These are phyloP conservation scores for Albifimbria verrucaria DNA, from an alignment of 2,329 filamentous ascomycete species.

Conservation along the genomic window DNA sequence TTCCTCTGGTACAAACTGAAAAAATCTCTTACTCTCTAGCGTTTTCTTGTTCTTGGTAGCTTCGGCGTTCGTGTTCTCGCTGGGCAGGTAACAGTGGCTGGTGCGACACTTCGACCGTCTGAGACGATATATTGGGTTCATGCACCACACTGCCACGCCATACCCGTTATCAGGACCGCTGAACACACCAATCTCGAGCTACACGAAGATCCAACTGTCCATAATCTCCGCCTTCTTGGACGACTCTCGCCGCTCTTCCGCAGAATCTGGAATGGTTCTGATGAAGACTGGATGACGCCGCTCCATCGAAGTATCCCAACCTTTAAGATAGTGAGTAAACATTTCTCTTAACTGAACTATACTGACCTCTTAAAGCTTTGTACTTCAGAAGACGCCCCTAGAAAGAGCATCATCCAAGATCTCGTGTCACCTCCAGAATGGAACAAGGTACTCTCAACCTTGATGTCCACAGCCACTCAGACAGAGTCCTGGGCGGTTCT, in stretches of 20 bases:
- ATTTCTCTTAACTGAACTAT: not conserved
- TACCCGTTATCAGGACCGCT: slow-evolving; percentile 61
- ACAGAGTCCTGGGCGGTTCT: slow-evolving; percentile 43
- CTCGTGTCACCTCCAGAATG: slow-evolving; percentile 56
- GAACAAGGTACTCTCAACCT: slow-evolving; percentile 55
- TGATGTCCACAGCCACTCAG: slow-evolving; percentile 30
- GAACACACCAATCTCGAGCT: slow-evolving; percentile 53
- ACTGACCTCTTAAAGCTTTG: slow-evolving; percentile 45
- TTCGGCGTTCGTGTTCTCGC: slow-evolving; percentile 61
- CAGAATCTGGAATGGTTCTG: slow-evolving; percentile 59
- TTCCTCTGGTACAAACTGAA: not conserved
- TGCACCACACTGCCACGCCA: slow-evolving; percentile 65
- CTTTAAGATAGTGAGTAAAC: slow-evolving; percentile 47
- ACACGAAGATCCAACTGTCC: slow-evolving; percentile 46
- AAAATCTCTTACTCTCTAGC: slow-evolving; percentile 35
- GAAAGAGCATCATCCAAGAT: slow-evolving; percentile 47
- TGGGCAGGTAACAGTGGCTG: slow-evolving; percentile 63
- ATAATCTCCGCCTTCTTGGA: slow-evolving; percentile 50
- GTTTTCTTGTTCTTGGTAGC: slow-evolving; percentile 62
- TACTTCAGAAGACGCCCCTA: slow-evolving; percentile 50
- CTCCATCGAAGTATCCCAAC: slow-evolving; percentile 20
- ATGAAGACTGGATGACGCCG: slow-evolving; percentile 16
- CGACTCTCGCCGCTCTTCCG: slow-evolving; percentile 64
- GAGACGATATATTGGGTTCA: slow-evolving; percentile 53
- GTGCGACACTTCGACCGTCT: slow-evolving; percentile 55